Conservation (phyloP, 352 stramenopile genomes). For the Phytophthora macrochlamydospora region DNA sequence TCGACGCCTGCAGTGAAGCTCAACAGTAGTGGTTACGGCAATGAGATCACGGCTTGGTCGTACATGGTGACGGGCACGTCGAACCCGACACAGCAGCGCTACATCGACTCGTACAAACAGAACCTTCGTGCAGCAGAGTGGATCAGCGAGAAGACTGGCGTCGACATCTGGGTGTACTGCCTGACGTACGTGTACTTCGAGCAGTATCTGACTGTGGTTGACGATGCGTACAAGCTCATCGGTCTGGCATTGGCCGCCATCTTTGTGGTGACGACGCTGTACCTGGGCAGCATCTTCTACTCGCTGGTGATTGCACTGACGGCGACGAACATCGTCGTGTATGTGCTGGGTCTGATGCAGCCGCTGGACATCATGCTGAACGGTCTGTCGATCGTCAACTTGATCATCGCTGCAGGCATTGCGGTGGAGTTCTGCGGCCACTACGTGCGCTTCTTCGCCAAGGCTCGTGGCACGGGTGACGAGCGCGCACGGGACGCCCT, state of each 20-base stretch:
- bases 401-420: no score
- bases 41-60: conserved; percentile 62
- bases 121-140: conserved; percentile 47
- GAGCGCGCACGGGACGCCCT: no score
- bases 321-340: no score
- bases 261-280: no score
- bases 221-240: conserved; percentile 57
- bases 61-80: conserved; percentile 68
- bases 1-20: conserved; percentile 45
- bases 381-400: no score
- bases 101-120: conserved; percentile 66
- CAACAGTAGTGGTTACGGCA: conserved; percentile 50
- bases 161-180: conserved; percentile 66
- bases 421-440: no score
- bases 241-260: conserved; percentile 35
- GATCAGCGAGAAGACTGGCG: conserved; percentile 60
- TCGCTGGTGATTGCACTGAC: no score
- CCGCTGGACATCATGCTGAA: no score
- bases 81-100: conserved; percentile 58
- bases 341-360: no score
- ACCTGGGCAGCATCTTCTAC: no score
- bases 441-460: no score
- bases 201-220: conserved; percentile 65
- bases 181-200: conserved; percentile 72
- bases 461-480: no score